These are phyloP conservation scores for Arthrobotrys megalospora DNA, from an alignment of 2,329 filamentous ascomycete genomes.

Conservation along the genomic window DNA sequence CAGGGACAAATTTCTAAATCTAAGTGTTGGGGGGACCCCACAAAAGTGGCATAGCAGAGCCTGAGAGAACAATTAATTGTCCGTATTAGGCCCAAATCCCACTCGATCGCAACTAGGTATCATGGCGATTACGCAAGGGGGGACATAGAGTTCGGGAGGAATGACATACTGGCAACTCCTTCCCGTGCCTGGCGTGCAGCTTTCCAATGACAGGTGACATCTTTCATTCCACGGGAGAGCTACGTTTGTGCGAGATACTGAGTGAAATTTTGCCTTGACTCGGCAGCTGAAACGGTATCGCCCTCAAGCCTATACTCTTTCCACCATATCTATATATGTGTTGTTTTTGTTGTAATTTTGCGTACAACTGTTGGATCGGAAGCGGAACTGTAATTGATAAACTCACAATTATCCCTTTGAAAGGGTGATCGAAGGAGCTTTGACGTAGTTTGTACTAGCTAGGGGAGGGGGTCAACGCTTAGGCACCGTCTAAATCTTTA, in stretches of 20 bases:
- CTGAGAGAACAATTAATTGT: conserved; percentile 11
- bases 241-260: conserved; percentile 8
- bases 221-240: conserved; percentile 12
- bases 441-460: background rate
- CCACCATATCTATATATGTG: background rate
- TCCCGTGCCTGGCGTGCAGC: conserved; percentile 19
- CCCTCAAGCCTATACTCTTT: background rate
- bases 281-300: background rate
- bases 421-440: background rate
- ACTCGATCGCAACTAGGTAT: conserved; percentile 1
- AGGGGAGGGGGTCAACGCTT: background rate
- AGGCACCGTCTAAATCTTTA: no score
- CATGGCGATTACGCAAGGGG: conserved; percentile 14
- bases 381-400: conserved; percentile 8
- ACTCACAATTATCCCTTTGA: background rate
- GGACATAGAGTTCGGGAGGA: conserved; percentile 12
- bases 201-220: conserved; percentile 20
- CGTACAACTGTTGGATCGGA: background rate
- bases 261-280: background rate
- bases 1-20: conserved; percentile 32
- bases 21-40: conserved; percentile 4
- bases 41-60: conserved; percentile 9
- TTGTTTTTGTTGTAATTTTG: conserved; percentile 51
- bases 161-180: conserved; percentile 12
- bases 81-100: conserved; percentile 2